phyloP scores from a whole-genome alignment of 305 asterid genomes.

The Fraxinus sp. region DNA sequence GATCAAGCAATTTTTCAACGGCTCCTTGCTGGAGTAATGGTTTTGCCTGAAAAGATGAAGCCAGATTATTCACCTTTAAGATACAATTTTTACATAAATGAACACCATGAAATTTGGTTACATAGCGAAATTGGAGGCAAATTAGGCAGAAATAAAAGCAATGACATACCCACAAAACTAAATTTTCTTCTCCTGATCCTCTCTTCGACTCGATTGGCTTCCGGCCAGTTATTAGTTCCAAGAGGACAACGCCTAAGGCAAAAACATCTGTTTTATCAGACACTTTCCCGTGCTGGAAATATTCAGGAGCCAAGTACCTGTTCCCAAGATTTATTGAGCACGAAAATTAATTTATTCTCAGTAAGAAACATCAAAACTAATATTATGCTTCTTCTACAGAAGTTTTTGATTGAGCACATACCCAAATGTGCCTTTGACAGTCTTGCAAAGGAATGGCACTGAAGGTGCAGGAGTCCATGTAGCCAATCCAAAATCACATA shows the following conservation, averaged over 20 bases:
- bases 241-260: slow-evolving; percentile 83
- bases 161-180: slow-evolving; percentile 69
- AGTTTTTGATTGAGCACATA: slow-evolving; percentile 27
- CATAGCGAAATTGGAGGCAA: slow-evolving; percentile 19
- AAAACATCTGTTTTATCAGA: slow-evolving; percentile 87
- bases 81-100: neutral
- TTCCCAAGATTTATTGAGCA: slow-evolving; percentile 9
- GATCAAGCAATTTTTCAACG: slow-evolving; percentile 58
- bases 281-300: slow-evolving; percentile 90
- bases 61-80: neutral
- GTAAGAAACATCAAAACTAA: slow-evolving; percentile 3
- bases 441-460: slow-evolving; percentile 83
- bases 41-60: slow-evolving; percentile 54
- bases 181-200: slow-evolving; percentile 84
- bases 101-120: neutral
- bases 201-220: slow-evolving; percentile 77
- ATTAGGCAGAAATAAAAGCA: slow-evolving; percentile 20
- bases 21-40: slow-evolving; percentile 64
- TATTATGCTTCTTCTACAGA: neutral
- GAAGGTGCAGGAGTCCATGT: slow-evolving; percentile 91
- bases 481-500: slow-evolving; percentile 92
- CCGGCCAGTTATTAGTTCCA: slow-evolving; percentile 79
- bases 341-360: slow-evolving; percentile 1
- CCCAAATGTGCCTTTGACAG: slow-evolving; percentile 97
- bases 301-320: slow-evolving; percentile 91